Evolutionary conservation across 352 stramenopile genomes (phyloP), one percentile per base, ranked within the genome.

Genomic region (Ophiocytium majus): DNA sequence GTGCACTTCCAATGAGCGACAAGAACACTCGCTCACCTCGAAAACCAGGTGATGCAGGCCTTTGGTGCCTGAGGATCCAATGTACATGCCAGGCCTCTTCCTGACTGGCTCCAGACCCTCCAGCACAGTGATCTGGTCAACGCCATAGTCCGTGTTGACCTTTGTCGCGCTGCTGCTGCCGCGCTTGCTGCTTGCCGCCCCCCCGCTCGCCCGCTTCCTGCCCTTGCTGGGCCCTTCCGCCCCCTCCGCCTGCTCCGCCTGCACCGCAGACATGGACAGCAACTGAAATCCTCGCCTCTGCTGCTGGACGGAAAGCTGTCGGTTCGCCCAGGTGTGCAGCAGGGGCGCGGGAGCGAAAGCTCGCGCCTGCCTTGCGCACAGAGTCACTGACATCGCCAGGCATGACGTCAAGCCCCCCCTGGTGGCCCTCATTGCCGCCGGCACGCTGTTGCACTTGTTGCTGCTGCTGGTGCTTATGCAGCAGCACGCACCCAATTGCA

Each of bases 51-150:
- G 93, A 89, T 95, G 93, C 10, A 95, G 83, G 0, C 92, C 92
- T 84, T 94, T 92, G 10, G 91, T 86, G 49, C 92, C 92, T 33
- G 92, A 95, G 0, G 90, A 93, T 43, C 93, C 93, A 86, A 95
- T 95, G 83, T 95, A 95, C 90, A 92, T 93, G 49, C 92, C 93
- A 31, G 93, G 93, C 71, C 93, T 86, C 86, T 95, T 95, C 28
- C 93, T 88, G 36, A 96, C 93, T 10, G 93, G 92, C 79, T 95
- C 93, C 32, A 96, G 88, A 0, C 93, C 93, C 36, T 91, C 90
- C 36, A 96, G 86, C n/a, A 96, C 93, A 28, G 92, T 94, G 84
- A 96, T 96, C 91, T 95, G 91, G 78, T 91, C 88, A 17, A 92
- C 93, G 50, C 90, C 91, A 82, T 95, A 95, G 35, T 80, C 66